Evolutionary conservation across 306 rosid species (phyloP), one percentile per base, ranked within the genome.

Genomic region (Prunus armeniaca): DNA sequence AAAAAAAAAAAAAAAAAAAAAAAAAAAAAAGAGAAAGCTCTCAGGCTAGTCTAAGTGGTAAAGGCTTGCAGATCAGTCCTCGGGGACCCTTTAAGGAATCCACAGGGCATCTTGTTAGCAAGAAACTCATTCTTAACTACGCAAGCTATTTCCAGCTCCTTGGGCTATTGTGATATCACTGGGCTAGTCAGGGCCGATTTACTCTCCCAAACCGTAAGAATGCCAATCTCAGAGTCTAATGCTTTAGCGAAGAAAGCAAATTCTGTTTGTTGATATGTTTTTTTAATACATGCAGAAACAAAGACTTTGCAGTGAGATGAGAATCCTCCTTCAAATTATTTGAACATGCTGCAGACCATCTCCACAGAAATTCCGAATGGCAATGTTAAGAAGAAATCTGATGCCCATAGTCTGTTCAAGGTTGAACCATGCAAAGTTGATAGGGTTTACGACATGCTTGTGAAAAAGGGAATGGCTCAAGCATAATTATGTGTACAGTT

Each of bases 281-380:
- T 34, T 34, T 34, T 14, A 5, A 30, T 66, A 46, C 24, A 3
- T 80, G 88, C 89, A 93, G 98, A 96, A 93, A 85, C 83, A 73
- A 63, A 82, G 71, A 72, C 91, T 91, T 25, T 88, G 98, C 83
- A 78, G 82, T 20, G 97, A 91, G 88, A 77, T 86, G 69, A 83
- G 89, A 86, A 56, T 93, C 71, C 83, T 91, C 98, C 98, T 4
- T 78, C 91, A n/a, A 92, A 88, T 78, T 91, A 88, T 79, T 92
- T 89, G 18, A 81, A 80, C 69, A 93, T 93, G 92, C 76, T 80
- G 79, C 82, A 86, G 78, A 82, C 57, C 82, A 83, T 93, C 56
- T 84, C 93, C 15, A 56, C 38, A 22, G 93, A 85, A 67, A 86
- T 91, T 74, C 69, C 82, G 19, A 84, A 78, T 46, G 98, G 98